Base-by-base conservation (phyloP, 495 filamentous ascomycete genomes). In the Melanomma pulvis-pyrius region DNA sequence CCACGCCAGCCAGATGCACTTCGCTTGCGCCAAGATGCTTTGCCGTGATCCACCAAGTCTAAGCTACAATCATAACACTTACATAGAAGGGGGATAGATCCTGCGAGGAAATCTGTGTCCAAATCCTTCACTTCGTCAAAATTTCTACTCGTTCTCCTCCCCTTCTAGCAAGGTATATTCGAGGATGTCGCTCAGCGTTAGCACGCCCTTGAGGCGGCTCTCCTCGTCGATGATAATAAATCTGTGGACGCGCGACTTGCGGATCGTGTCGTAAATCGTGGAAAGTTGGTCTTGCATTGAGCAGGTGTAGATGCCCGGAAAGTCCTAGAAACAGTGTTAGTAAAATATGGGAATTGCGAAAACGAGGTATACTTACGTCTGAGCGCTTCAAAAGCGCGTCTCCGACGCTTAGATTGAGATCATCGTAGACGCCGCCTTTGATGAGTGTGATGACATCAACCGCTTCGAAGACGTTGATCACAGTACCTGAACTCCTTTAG, bases 361-460 rank as follows among this genome's bases (percentile, higher is more conserved):
- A 39, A 4, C 63, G 48, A 7, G 21, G 8, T 49, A 41, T 32
- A 73, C 79, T 65, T 80, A 90, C 88, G 50, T 93, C 90, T 19
- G 91, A 86, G 34, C 94, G 86, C 77, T 90, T 94, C 53, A 91
- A 86, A 63, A 99, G 79, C 7, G 93, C 93, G 59, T 97, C 93
- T 4, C 93, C 94, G 6, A 97, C 92, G 21, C 82, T 91, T 1
- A 94, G 83, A 47, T 89, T 85, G 59, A 98, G 81, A 65, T 97
- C 94, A 59, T 98, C 93, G 69, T 98, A 97, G 17, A 86, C 86
- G 15, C 92, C 92, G 12, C 92, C 93, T 74, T 94, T 96, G 74
- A 99, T 97, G 71, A 97, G 83, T 0, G 92, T 89, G 68, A 99
- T 96, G 48, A 99, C 92, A 79, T 99, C 94, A 50, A 99, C 93